Evolutionary conservation across 176 grass and related monocot genomes (phyloP).

Genomic region (Phragmites australis): DNA sequence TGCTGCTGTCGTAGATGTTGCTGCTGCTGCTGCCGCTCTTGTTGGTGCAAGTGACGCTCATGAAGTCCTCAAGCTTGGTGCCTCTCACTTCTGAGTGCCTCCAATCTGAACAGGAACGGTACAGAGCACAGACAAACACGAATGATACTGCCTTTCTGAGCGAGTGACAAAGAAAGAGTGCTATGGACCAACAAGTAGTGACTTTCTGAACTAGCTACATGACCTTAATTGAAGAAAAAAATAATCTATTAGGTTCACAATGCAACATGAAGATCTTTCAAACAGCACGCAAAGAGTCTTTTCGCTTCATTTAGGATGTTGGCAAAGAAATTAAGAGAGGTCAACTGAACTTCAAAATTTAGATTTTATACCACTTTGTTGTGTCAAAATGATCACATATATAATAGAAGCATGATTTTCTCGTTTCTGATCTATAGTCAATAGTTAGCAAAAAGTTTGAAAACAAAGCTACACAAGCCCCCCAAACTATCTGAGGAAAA

Average conservation of each 20-base stretch:
- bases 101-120: conserved; percentile 56
- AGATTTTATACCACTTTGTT: neutral
- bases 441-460: neutral
- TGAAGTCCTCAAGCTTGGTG: conserved; percentile 82
- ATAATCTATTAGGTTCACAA: neutral
- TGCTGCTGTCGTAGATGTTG: conserved; percentile 35
- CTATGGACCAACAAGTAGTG: neutral
- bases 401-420: conserved; percentile 1
- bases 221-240: neutral
- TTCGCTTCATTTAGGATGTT: neutral
- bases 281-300: too few species aligned
- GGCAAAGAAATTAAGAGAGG: neutral
- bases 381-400: neutral
- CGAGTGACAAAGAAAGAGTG: neutral
- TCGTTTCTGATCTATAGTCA: neutral
- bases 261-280: neutral
- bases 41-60: conserved; percentile 54
- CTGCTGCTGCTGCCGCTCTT: conserved; percentile 2
- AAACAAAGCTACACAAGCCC: neutral
- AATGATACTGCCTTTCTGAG: neutral
- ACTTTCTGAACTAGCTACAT: neutral
- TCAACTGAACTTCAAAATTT: neutral
- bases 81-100: conserved; percentile 55
- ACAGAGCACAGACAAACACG: neutral
- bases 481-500: neutral